These are phyloP conservation scores for Eremochloa ophiuroides DNA, from an alignment of 176 grass and related monocot species.

Conservation along the genomic window DNA sequence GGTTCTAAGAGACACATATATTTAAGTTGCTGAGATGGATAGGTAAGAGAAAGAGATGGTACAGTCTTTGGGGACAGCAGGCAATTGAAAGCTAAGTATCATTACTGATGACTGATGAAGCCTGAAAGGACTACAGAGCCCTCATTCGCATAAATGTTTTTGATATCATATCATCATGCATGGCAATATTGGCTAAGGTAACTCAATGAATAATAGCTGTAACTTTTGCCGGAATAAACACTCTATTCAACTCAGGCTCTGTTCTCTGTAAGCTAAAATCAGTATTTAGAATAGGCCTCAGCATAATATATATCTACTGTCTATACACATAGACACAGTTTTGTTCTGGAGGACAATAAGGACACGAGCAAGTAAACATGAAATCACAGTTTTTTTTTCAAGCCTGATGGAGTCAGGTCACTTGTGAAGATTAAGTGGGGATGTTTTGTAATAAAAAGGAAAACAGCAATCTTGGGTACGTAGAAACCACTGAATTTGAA, in stretches of 20 bases:
- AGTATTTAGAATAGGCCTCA: not conserved
- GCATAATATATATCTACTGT: too few species aligned
- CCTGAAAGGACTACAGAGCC: constrained; percentile 17
- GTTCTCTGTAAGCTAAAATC: not conserved
- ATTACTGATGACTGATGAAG: constrained; percentile 13
- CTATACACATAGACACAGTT: too few species aligned
- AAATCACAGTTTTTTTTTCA: too few species aligned
- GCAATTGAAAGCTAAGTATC: constrained; percentile 21
- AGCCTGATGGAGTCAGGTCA: not conserved
- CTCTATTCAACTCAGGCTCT: not conserved
- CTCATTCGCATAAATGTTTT: constrained; percentile 22
- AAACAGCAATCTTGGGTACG: too few species aligned
- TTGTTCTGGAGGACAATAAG: too few species aligned
- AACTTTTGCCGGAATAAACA: too few species aligned
- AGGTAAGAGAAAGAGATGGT: not conserved
- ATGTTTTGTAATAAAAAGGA: not conserved
- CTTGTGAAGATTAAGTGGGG: not conserved
- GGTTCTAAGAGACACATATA: constrained; percentile 5
- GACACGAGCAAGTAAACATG: too few species aligned
- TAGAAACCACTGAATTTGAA: not conserved
- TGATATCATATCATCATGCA: not conserved
- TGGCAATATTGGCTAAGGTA: not conserved
- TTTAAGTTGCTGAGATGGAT: constrained; percentile 18
- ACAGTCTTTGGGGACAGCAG: constrained; percentile 9
- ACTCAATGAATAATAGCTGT: not conserved